Percentiles rank a stretch among this genome's conserved stretches.
phyloP scores from a whole-genome alignment of 2,329 filamentous ascomycete genomes.

The Pseudogymnoascus sp. region DNA sequence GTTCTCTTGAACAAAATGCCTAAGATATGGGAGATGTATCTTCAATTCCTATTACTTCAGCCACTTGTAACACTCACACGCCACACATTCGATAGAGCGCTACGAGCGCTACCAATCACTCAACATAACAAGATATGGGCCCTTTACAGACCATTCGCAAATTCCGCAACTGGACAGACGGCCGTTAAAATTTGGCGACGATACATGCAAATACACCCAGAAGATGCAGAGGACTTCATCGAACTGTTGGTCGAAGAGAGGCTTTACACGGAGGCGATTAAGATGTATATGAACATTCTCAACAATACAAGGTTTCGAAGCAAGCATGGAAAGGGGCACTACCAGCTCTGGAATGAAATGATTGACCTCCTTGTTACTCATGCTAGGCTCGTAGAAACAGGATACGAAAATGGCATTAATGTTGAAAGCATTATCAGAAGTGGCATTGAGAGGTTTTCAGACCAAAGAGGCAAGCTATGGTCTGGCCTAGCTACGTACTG shows the following conservation, averaged over 20 bases:
- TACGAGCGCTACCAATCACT: slow-evolving; percentile 84
- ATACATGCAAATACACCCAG: slow-evolving; percentile 95
- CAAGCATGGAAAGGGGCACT: slow-evolving; percentile 89
- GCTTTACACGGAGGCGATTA: slow-evolving; percentile 84
- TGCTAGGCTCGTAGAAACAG: slow-evolving; percentile 76
- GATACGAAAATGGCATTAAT: slow-evolving; percentile 74
- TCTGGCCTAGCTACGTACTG: slow-evolving; percentile 92
- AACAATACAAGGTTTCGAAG: slow-evolving; percentile 87
- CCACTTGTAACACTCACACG: slow-evolving; percentile 84
- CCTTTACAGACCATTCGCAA: slow-evolving; percentile 83
- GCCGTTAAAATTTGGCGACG: slow-evolving; percentile 89
- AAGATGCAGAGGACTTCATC: slow-evolving; percentile 92
- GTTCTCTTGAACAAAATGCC: slow-evolving; percentile 99
- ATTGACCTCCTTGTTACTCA: slow-evolving; percentile 88
- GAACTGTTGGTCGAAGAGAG: slow-evolving; percentile 75
- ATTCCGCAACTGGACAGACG: slow-evolving; percentile 81
- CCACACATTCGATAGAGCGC: slow-evolving; percentile 82
- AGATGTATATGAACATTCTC: slow-evolving; percentile 83
- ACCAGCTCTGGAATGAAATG: slow-evolving; percentile 97
- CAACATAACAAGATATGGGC: slow-evolving; percentile 96
- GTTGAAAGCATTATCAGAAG: slow-evolving; percentile 90
- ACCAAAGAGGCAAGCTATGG: slow-evolving; percentile 93
- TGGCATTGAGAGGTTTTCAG: slow-evolving; percentile 81
- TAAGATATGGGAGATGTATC: slow-evolving; percentile 95
- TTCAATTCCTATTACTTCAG: slow-evolving; percentile 82